These are phyloP conservation scores for Colletotrichum tamarilloi DNA, from an alignment of 2,329 filamentous ascomycete species.

Conservation along the genomic window DNA sequence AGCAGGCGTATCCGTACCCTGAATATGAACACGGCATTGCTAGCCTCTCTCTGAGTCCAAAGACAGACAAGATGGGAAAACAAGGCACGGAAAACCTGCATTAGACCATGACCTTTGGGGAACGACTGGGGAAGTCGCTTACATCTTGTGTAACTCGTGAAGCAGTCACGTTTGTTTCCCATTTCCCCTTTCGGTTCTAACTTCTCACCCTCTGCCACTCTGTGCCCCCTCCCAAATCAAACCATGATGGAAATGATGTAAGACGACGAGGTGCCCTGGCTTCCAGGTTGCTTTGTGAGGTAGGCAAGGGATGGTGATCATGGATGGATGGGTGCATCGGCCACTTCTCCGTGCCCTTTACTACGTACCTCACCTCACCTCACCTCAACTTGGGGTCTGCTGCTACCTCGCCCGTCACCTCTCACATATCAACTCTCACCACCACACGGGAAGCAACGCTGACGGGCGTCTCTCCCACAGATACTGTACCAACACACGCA, in stretches of 20 bases:
- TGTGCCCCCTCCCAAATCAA: not conserved
- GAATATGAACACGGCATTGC: too few relatives aligned
- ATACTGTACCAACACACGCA: not conserved
- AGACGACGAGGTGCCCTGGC: not conserved
- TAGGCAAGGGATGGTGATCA: not conserved
- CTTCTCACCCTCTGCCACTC: too few relatives aligned
- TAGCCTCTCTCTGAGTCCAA: too few relatives aligned
- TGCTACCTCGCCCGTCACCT: conserved; percentile 9
- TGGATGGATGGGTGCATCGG: not conserved
- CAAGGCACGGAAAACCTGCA: not conserved
- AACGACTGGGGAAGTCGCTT: not conserved
- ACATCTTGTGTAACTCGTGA: not conserved
- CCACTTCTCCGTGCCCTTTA: not conserved
- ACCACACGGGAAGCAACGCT: not conserved
- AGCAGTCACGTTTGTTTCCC: not conserved
- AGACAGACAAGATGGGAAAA: not conserved
- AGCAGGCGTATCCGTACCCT: too few relatives aligned
- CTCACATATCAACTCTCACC: conserved; percentile 20
- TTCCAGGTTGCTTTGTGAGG: too few relatives aligned
- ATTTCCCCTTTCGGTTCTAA: not conserved
- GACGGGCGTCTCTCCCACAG: not conserved
- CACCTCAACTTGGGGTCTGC: not conserved
- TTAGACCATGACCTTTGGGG: not conserved
- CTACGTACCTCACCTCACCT: not conserved
- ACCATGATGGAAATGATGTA: not conserved